Evolutionary conservation across 352 stramenopile genomes (phyloP), one percentile per base, ranked within the genome.

Genomic region (Phytopythium cucurbitacearum): DNA sequence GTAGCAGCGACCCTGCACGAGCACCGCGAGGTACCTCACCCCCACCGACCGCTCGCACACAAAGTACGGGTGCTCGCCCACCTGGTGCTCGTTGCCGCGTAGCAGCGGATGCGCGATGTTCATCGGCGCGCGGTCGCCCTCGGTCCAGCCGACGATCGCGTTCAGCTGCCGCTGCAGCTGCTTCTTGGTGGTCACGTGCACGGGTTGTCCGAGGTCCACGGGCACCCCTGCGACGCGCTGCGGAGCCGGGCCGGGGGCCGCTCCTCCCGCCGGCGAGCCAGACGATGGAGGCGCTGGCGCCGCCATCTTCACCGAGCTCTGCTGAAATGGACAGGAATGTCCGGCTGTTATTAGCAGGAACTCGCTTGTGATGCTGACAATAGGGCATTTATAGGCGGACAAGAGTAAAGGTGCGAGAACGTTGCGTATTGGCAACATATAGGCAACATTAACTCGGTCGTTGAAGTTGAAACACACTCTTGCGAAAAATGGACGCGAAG

Each of bases 121-220:
- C 66, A 94, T 77, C 9, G 84, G 84, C 42, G 84, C 80, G 44
- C 78, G 76, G 43, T 92, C 80, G 42, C 84, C 38, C 47, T 91
- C 83, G 50, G 66, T 87, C 84, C 84, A 94, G 44, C 78, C 78
- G 34, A 94, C 64, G 50, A 94, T 89, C 10, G 54, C 62, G 57
- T 94, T 94, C 51, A 94, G 84, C 59, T 92, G 81, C 5, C 76
- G 74, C 67, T 92, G 81, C 37, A 92, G 64, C 54, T 87, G 79
- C 66, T 90, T 92, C 66, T 89, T 89, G 10, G 76, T 77, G 53
- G 63, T 81, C 21, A 87, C 57, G 39, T 87, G 74, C 40, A 92
- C 73, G 15, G 71, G 56, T 55, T 85, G 65, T 3, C 81, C 81
- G 32, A 92, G 62, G 51, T 92, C 81, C 40, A 84, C 64, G 16